A percentile compares a stretch with the other conserved stretches of the same genome.
Conservation (phyloP, 169 alveolate species). For the Babesia caballi region DNA sequence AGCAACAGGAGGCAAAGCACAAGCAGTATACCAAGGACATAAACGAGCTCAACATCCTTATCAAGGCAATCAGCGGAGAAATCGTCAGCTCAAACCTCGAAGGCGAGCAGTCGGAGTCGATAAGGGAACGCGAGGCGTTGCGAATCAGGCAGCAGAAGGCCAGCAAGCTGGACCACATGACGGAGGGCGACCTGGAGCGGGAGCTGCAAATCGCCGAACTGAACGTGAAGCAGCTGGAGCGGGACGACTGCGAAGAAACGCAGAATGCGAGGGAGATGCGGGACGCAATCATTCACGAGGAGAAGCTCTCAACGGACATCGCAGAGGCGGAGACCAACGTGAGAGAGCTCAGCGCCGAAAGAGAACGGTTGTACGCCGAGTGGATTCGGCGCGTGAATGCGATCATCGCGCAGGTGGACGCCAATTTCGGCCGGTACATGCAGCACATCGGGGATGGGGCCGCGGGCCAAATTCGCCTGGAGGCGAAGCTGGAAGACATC, state of each 20-base stretch:
- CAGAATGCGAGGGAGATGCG: slow-evolving; percentile 61
- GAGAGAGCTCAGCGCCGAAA: not conserved
- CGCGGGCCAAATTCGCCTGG: slow-evolving; percentile 68
- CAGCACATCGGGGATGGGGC: slow-evolving; percentile 63
- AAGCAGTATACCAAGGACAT: slow-evolving; percentile 32
- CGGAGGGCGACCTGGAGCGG: slow-evolving; percentile 55
- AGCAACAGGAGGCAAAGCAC: slow-evolving; percentile 50
- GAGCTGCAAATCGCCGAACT: slow-evolving; percentile 65
- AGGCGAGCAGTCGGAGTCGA: not conserved
- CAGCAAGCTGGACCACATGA: slow-evolving; percentile 25
- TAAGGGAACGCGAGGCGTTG: slow-evolving; percentile 20
- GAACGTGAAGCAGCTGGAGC: slow-evolving; percentile 57
- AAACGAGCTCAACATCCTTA: slow-evolving; percentile 39
- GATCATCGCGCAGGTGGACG: slow-evolving; percentile 57
- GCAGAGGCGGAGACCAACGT: slow-evolving; percentile 35
- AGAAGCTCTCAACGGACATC: slow-evolving; percentile 43
- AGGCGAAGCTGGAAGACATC: slow-evolving; percentile 57
- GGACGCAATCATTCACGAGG: slow-evolving; percentile 35
- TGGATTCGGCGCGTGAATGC: slow-evolving; percentile 62
- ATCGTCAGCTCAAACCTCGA: not conserved
- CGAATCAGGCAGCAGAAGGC: slow-evolving; percentile 36
- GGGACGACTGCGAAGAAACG: slow-evolving; percentile 58
- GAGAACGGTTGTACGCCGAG: slow-evolving; percentile 6
- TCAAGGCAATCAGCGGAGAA: slow-evolving; percentile 51
- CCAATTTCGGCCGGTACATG: slow-evolving; percentile 66